Base-by-base conservation (phyloP, 164 flowering plant genomes). In the Vitis cinerea region DNA sequence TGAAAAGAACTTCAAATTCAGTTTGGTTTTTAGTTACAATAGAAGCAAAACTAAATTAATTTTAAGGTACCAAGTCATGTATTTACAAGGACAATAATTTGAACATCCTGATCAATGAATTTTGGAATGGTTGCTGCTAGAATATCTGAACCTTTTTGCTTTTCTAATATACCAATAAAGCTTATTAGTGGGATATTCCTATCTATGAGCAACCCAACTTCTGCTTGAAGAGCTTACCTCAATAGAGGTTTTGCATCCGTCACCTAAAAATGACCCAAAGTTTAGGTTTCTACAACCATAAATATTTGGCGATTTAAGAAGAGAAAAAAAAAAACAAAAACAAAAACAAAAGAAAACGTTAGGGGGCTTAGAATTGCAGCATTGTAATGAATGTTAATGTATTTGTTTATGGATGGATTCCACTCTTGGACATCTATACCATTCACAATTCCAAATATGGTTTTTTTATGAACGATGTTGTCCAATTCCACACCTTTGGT, bases 371-470 rank as follows among this genome's bases (percentile, higher is more conserved):
- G 98, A 48, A 96, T 94, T 56, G 91, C 68, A 11, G 83, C 79
- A 78, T 89, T 86, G 48, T 83, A 94, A 61, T 88, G 80, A 76
- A 84, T 71, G 69, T 65, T 66, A 10, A 86, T 80, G 72, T 86
- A 85, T 71, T 91, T 90, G 76, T 93, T 98, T 0, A 87, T 78
- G 4, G 78, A 49, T 59, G 98, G 94, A 60, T 95, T 86, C 99
- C 99, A 95, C 66, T 93, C 97, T 70, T 92, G 94, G 59, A 82
- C 91, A 80, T 95, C 99, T 94, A 93, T 93, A 29, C 99, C 99
- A 77, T 95, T 95, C 7, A 83, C 80, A 23, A 93, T 95, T 31
- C 99, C 98, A 10, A 56, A 67, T 61, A 88, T 77, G 51, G 78
- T 19, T 76, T 67, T 67, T 66, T 77, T 8, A 19, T 91, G 89